Percentiles rank a stretch among this genome's conserved stretches.
Conservation (phyloP, 495 filamentous ascomycete genomes). For the Pyrenula massariospora region DNA sequence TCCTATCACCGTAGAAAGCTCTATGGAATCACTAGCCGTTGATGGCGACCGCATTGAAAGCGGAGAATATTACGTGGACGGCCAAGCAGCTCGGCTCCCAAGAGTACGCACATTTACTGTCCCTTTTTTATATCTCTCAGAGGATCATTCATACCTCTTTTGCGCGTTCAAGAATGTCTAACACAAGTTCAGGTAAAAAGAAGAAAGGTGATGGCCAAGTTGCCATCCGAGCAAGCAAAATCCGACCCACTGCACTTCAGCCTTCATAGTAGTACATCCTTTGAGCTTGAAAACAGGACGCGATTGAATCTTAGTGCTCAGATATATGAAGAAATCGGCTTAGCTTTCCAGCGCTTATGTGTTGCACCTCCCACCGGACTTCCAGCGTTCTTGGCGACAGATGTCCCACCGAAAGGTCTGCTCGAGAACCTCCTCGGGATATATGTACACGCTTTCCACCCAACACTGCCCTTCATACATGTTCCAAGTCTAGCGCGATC, state of each 20-base stretch:
- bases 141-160: conserved; percentile 4
- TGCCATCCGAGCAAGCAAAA: conserved; percentile 7
- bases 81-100: conserved; percentile 18
- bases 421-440: conserved; percentile 20
- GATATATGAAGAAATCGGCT: conserved; percentile 23
- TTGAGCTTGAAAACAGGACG: neutral
- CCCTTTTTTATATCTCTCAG: conserved; percentile 10
- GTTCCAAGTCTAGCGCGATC: conserved; percentile 25
- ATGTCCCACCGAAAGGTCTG: conserved; percentile 21
- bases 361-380: conserved; percentile 22
- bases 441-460: conserved; percentile 29
- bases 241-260: neutral
- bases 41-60: neutral
- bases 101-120: conserved; percentile 18
- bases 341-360: conserved; percentile 24
- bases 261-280: neutral
- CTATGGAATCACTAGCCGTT: neutral
- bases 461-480: conserved; percentile 34
- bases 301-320: conserved; percentile 12
- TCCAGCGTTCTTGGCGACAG: conserved; percentile 20
- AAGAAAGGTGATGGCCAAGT: conserved; percentile 2
- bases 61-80: conserved; percentile 27
- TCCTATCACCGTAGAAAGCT: neutral
- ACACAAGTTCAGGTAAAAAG: conserved; percentile 15
- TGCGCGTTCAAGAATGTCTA: conserved; percentile 7